phyloP scores from a whole-genome alignment of 1,284 basidiomycete species.

The Bjerkandera adusta region DNA sequence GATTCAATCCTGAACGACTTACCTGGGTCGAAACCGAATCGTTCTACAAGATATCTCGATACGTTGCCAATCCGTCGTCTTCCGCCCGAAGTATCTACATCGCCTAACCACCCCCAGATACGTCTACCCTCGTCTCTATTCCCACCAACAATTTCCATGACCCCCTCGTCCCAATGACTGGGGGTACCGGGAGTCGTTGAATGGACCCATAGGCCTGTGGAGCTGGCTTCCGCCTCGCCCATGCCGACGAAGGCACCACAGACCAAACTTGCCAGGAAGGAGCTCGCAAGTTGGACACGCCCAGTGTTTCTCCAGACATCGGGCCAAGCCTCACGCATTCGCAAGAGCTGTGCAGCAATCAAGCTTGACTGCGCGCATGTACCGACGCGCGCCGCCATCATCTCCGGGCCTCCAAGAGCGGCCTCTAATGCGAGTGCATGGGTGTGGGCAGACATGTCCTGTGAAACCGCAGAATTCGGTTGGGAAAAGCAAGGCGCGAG shows the following conservation, averaged over 20 bases:
- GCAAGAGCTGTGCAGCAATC: conserved; percentile 64
- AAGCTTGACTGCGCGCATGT: conserved; percentile 66
- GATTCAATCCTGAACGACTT: neutral
- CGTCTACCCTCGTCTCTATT: conserved; percentile 66
- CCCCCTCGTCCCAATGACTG: conserved; percentile 74
- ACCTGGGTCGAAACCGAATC: conserved; percentile 80
- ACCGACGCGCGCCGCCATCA: conserved; percentile 71
- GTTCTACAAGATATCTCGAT: conserved; percentile 71
- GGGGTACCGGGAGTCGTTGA: conserved; percentile 30
- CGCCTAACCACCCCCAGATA: conserved; percentile 72
- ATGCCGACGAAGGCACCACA: conserved; percentile 69
- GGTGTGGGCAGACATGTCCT: conserved; percentile 75
- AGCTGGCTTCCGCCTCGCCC: conserved; percentile 73
- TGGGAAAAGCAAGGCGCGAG: conserved; percentile 69
- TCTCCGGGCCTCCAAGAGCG: conserved; percentile 71
- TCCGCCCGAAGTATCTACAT: conserved; percentile 60
- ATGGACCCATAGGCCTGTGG: conserved; percentile 75
- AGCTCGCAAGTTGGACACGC: conserved; percentile 66
- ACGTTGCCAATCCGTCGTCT: conserved; percentile 63
- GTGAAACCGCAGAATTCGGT: conserved; percentile 71
- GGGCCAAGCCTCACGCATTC: conserved; percentile 70
- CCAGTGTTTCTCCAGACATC: conserved; percentile 74
- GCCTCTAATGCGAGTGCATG: conserved; percentile 72
- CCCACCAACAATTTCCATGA: conserved; percentile 75
- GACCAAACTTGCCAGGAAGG: conserved; percentile 70